phyloP scores from a whole-genome alignment of 495 filamentous ascomycete species.

The Neurospora sp. region DNA sequence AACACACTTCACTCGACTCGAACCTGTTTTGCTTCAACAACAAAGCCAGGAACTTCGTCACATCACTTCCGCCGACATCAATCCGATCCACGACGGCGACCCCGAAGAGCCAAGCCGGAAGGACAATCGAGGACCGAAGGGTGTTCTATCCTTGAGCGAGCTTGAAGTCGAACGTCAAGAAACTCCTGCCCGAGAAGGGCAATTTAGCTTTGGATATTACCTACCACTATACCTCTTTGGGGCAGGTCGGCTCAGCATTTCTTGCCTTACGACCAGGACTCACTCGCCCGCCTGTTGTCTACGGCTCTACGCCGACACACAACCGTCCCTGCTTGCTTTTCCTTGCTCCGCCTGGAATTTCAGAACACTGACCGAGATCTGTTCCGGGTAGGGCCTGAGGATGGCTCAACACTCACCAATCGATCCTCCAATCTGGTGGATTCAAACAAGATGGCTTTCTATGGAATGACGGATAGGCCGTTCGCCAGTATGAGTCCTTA shows the following conservation, averaged over 20 bases:
- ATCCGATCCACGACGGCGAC: neutral
- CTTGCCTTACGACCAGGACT: neutral
- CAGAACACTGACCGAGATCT: neutral
- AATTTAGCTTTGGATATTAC: neutral
- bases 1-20: neutral
- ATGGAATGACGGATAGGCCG: neutral
- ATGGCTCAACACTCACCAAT: neutral
- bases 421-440: neutral
- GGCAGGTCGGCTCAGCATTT: neutral
- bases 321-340: neutral
- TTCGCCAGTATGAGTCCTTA: neutral
- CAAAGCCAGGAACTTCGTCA: neutral
- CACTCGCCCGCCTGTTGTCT: neutral
- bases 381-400: neutral
- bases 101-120: neutral
- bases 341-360: neutral
- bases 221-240: neutral
- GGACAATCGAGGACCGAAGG: neutral
- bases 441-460: neutral
- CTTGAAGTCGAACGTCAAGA: neutral
- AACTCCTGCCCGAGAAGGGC: neutral
- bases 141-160: neutral
- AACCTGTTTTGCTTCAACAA: neutral
- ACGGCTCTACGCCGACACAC: neutral
- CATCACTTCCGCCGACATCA: neutral